Percentiles rank a stretch among this genome's conserved stretches.
phyloP scores from a whole-genome alignment of 768 basidiomycete species.

The Punctularia strigosozonata region DNA sequence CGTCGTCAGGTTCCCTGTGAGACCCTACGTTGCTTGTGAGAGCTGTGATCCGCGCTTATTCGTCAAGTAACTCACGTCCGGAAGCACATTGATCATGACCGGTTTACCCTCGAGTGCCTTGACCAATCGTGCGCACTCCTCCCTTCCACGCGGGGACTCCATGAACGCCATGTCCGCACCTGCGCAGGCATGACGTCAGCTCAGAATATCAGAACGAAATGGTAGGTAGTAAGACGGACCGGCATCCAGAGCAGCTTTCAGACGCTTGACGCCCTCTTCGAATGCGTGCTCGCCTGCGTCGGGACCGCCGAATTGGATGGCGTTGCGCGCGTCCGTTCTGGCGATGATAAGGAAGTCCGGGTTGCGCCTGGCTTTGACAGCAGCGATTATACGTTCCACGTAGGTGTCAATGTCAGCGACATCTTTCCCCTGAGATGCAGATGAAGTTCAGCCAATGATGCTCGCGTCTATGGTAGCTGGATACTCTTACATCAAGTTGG shows the following conservation, averaged over 20 bases:
- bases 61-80: constrained; percentile 7
- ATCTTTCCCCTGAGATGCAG: too few species aligned
- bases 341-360: constrained; percentile 15
- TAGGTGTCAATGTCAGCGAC: constrained; percentile 15
- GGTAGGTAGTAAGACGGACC: too few species aligned
- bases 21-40: not conserved
- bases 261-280: constrained; percentile 14
- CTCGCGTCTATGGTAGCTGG: too few species aligned
- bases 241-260: not conserved
- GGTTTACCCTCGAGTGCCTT: constrained; percentile 14
- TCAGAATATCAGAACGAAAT: not conserved
- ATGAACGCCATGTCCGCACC: constrained; percentile 17
- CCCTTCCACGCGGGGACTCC: constrained; percentile 15
- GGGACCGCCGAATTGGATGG: constrained; percentile 11
- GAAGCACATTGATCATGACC: constrained; percentile 17
- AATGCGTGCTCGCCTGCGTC: constrained; percentile 16
- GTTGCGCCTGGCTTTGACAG: constrained; percentile 12
- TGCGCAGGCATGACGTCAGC: constrained; percentile 5
- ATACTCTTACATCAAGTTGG: constrained; percentile 13
- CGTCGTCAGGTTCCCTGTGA: constrained; percentile 13
- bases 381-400: constrained; percentile 14
- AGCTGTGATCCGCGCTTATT: not conserved
- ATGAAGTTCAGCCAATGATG: too few species aligned
- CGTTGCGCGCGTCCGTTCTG: constrained; percentile 15
- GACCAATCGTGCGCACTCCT: constrained; percentile 14